Base-by-base conservation (phyloP, 192 early-diverging fungal species). In the Pilobolus umbonatus region DNA sequence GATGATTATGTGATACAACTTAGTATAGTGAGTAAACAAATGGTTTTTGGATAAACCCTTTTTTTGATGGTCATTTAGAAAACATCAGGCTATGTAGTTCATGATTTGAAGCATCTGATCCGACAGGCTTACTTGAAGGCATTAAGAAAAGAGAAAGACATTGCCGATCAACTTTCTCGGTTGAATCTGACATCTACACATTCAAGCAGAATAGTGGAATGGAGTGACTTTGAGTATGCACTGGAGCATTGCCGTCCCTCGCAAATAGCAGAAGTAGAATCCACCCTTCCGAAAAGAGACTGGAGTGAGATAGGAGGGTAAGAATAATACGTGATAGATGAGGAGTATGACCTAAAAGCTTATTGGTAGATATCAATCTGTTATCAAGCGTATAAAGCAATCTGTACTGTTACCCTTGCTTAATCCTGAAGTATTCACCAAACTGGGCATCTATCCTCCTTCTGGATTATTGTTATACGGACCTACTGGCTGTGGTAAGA, bases 401-500 rank as follows among this genome's bases (percentile, higher is more conserved):
- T 73, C 85, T 14, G 75, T 88, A 28, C 61, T 67, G 19, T 76
- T 84, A 65, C 76, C 90, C 28, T 17, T 86, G 17, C 51, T 82
- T 36, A 67, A 78, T 12, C 68, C 81, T 17, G 71, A 87, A 38
- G 65, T 70, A 0, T 86, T 76, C 62, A 62, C 57, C 22, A 65
- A 63, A 6, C 72, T 95, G 29, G 94, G 94, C 0, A 75, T 91
- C 3, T 67, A 63, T 15, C 85, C 91, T 5, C 87, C 92, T 0
- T 74, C 84, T 10, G 96, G 96, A 4, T 61, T 98, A n/a, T 63
- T 98, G 30, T 76, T 98, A 4, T 88, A 95, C 56, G 96, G 96
- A 0, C 92, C 96, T 5, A 81, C 92, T 19, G 95, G 90, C 82
- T 96, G 94, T 60, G 96, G 96, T 36, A 98, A 98, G 61, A 93